Conservation (phyloP, 73 alveolate species). For the Paramecium octaurelia region DNA sequence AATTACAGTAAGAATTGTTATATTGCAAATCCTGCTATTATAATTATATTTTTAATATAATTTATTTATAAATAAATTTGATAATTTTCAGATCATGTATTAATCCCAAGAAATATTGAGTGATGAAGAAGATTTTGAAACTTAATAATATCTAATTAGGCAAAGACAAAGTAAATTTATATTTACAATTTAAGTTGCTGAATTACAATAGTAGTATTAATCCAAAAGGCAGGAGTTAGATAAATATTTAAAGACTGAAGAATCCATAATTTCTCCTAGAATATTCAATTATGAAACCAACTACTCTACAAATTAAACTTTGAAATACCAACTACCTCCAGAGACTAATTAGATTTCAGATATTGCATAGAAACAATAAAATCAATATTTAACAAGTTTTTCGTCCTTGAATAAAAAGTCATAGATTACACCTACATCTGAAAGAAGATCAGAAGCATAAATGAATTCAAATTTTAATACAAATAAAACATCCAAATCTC, state of each 20-base stretch:
- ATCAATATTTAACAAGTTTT: not conserved
- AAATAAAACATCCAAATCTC: not conserved
- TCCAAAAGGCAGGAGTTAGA: not conserved
- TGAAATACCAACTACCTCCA: not conserved
- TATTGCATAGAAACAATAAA: not conserved
- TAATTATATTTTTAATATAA: not conserved
- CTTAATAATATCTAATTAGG: not conserved
- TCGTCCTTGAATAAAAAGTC: not conserved
- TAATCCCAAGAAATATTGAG: not conserved
- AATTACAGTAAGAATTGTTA: too few relatives aligned
- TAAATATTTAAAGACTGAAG: constrained; percentile 6
- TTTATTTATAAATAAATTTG: not conserved
- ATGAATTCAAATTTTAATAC: not conserved
- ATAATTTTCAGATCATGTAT: not conserved
- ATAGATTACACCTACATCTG: not conserved
- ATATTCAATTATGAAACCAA: not conserved
- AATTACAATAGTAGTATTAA: not conserved
- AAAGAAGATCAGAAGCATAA: not conserved
- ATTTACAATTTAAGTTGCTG: not conserved
- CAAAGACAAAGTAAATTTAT: not conserved
- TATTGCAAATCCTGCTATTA: not conserved
- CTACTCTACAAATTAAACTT: not conserved
- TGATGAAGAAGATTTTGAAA: constrained; percentile 15
- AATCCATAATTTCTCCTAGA: not conserved
- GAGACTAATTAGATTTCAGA: not conserved